Evolutionary conservation across 305 asterid species (phyloP).

Genomic region (Striga hermonthica): DNA sequence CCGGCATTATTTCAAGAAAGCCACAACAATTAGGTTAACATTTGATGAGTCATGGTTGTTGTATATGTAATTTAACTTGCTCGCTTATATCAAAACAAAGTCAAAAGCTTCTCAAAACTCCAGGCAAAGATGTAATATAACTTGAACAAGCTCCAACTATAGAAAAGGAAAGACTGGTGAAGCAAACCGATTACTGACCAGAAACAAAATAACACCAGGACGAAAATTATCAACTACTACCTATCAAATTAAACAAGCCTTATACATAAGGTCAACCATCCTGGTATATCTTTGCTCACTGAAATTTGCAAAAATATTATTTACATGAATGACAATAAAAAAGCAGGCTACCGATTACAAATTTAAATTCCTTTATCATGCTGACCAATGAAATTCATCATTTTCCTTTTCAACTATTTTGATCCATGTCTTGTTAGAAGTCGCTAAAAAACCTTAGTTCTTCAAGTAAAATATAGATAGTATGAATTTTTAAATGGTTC

Average conservation of each 20-base stretch:
- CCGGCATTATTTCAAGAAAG: conserved; percentile 20
- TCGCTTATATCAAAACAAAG: neutral
- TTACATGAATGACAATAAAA: neutral
- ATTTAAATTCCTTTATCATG: neutral
- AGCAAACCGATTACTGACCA: conserved; percentile 2
- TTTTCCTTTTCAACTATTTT: conserved; percentile 2
- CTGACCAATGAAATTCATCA: conserved; percentile 7
- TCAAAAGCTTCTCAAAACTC: neutral
- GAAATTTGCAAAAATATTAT: neutral
- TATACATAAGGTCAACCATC: conserved; percentile 3
- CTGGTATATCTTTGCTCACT: neutral
- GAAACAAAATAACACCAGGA: conserved; percentile 2
- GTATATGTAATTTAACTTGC: neutral
- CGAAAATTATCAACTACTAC: neutral
- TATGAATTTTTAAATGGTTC: conserved; percentile 5
- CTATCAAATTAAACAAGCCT: conserved; percentile 12
- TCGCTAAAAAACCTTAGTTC: neutral
- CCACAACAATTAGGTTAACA: conserved; percentile 20
- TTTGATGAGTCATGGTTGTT: conserved; percentile 12
- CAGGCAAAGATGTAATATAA: conserved; percentile 14
- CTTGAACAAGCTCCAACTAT: conserved; percentile 14
- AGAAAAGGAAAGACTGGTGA: conserved; percentile 3
- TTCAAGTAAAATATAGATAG: conserved; percentile 8
- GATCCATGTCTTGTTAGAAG: neutral
- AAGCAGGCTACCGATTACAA: neutral